These are phyloP conservation scores for Ophidiomyces ophidiicola DNA, from an alignment of 2,329 filamentous ascomycete species.

Conservation along the genomic window DNA sequence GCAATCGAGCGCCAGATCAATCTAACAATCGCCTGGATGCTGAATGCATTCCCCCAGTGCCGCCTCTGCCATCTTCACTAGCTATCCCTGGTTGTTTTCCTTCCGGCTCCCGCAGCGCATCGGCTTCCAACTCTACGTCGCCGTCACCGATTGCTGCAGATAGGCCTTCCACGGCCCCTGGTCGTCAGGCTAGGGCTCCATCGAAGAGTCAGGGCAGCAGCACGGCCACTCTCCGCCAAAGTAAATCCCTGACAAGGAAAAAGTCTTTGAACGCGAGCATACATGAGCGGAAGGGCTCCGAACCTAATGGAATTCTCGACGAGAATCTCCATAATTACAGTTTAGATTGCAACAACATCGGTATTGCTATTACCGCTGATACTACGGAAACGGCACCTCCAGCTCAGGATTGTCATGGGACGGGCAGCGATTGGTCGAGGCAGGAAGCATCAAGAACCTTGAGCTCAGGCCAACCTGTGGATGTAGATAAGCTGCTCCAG, in stretches of 20 bases:
- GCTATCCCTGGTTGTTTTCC: constrained; percentile 34
- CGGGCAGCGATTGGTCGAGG: constrained; percentile 4
- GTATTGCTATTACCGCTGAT: constrained; percentile 9
- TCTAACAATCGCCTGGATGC: not conserved
- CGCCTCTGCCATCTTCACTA: constrained; percentile 33
- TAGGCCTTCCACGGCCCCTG: constrained; percentile 17
- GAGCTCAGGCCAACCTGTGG: constrained; percentile 18
- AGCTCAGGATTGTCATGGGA: not conserved
- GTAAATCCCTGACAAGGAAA: constrained; percentile 23
- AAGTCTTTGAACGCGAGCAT: constrained; percentile 17
- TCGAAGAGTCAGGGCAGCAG: constrained; percentile 8
- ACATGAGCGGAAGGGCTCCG: constrained; percentile 20
- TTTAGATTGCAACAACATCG: constrained; percentile 5
- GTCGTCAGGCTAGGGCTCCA: constrained; percentile 9
- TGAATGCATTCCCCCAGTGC: constrained; percentile 36
- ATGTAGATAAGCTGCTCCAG: constrained; percentile 29
- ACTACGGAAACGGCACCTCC: constrained; percentile 1
- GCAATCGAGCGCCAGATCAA: constrained; percentile 12
- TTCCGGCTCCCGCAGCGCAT: constrained; percentile 23
- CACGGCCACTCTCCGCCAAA: constrained; percentile 13
- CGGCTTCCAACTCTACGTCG: constrained; percentile 18
- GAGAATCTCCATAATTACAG: constrained; percentile 5
- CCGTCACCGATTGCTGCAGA: constrained; percentile 18
- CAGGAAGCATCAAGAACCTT: constrained; percentile 8
- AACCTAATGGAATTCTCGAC: constrained; percentile 12